Evolutionary conservation across 2,329 filamentous ascomycete species (phyloP).

Genomic region (Penicillium sp.): DNA sequence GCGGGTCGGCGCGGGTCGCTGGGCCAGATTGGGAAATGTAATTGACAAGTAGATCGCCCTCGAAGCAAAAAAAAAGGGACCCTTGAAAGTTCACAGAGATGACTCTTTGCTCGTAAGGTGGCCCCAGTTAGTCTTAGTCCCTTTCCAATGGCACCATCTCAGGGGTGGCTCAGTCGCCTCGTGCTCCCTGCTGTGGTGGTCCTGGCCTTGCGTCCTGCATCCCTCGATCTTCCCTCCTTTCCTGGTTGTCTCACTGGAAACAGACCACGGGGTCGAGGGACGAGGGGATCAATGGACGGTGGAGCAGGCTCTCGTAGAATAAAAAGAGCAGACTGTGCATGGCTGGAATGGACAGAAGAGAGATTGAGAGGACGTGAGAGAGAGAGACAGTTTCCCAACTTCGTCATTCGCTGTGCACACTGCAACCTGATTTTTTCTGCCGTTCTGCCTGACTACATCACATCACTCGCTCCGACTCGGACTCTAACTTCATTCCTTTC

Average conservation of each 20-base stretch:
- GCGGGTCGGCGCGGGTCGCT: constrained; percentile 5
- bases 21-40: constrained; percentile 18
- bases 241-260: constrained; percentile 5
- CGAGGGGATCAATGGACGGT: background rate
- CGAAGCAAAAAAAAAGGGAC: background rate
- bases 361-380: background rate
- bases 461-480: background rate
- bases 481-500: background rate
- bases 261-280: background rate
- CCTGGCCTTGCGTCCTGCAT: constrained; percentile 10
- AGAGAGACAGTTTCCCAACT: background rate
- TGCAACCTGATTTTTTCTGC: background rate
- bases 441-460: background rate
- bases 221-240: constrained; percentile 3
- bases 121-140: background rate
- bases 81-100: background rate
- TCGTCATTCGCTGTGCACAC: constrained; percentile 4
- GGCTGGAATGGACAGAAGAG: background rate
- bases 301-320: background rate
- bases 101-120: no score
- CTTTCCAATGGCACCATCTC: constrained; percentile 9
- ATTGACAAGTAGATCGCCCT: constrained; percentile 4
- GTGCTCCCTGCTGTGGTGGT: constrained; percentile 9
- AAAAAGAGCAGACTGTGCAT: constrained; percentile 5
- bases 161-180: constrained; percentile 16